Base-by-base conservation (phyloP, 495 filamentous ascomycete genomes). In the Podospora bellae-mahoneyi region DNA sequence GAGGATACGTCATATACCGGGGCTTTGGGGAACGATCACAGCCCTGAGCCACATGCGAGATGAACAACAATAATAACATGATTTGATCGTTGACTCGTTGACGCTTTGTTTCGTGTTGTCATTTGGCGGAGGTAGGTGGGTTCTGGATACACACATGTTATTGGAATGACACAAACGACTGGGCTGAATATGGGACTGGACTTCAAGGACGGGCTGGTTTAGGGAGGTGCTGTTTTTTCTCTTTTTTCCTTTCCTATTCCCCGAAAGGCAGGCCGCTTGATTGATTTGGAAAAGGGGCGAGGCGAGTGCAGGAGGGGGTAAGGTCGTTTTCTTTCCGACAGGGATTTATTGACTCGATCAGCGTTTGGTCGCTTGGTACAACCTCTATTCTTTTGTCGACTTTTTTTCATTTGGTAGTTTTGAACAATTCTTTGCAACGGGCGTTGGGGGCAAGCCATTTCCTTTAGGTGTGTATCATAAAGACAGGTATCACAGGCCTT, bases 1-100 rank as follows among this genome's bases (percentile, higher is more conserved):
- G 28, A 72, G 27, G 69, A 71, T 32, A 70, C 53, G 4, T 18
- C 64, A 6, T 73, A 73, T 60, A 10, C 34, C 1, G 66, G 68
- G 27, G 71, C 68, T 19, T 23, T 32, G 4, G 61, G 19, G 64
- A 64, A 28, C 7, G 28, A 63, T 28, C n/a, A 62, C 1, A 34
- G 2, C 7, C 39, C 15, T 48, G 39, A 10, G 39, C 39, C 39
- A 10, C 39, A 48, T 16, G 39, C 39, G 39, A 48, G 39, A 48
- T 30, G 19, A 27, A 54, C n/a, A 23, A 23, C 4, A 13, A 23
- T 16, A 60, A 60, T 9, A 5, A 60, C 5, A 23, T 60, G 58
- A 23, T 61, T 61, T 28, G 16, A 23, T 23, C 23, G 23, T 23
- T 23, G 30, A 32, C 16, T 60, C 16, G 32, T 9, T 28, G 34